Evolutionary conservation across 2,329 filamentous ascomycete species (phyloP), one percentile per base, ranked within the genome.

Genomic region (Penicillium palitans): DNA sequence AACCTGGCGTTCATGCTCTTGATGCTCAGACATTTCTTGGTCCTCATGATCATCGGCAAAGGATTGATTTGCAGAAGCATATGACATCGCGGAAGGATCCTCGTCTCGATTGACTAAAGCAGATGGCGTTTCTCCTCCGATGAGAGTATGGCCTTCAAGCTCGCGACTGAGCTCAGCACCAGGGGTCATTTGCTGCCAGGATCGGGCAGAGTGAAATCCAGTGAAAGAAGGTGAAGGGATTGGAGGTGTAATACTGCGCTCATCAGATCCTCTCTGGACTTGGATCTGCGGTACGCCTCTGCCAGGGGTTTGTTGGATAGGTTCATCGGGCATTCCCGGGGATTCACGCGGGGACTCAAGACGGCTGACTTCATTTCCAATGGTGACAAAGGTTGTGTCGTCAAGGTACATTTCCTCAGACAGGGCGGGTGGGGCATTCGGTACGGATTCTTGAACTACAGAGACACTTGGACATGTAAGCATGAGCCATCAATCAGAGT

Each of bases 381-480:
- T 52, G 31, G 63, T 66, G 37, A 64, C 61, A 25, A 66, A 61
- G 0, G 66, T 67, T 17, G 64, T 66, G 42, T 66, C 63, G 37
- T 65, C 66, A 27, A 64, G 46, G 27, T 37, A 33, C 35, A 57
- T 57, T 33, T 54, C 55, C 2, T 53, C 51, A 37, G 29, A 15
- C 3, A 39, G 40, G 17, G 19, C 39, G 19, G 37, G 24, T 25
- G 60, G 64, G 39, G 61, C 48, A 35, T 62, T 68, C 53, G 61
- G 67, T 61, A 67, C 62, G 54, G 60, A 65, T 51, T 68, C 66
- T 52, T 67, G 63, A 46, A 62, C 58, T 70, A 67, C 66, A 58
- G 65, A 65, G 56, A 67, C 62, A 69, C 70, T 70, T 71, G 51
- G 61, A 58, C 58, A 59, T 57, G 70, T 73, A 62, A 74, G 67